Percentiles rank a stretch among this genome's conserved stretches.
Evolutionary conservation across 306 rosid genomes (phyloP).

Genomic region (Gleditsia sinensis): DNA sequence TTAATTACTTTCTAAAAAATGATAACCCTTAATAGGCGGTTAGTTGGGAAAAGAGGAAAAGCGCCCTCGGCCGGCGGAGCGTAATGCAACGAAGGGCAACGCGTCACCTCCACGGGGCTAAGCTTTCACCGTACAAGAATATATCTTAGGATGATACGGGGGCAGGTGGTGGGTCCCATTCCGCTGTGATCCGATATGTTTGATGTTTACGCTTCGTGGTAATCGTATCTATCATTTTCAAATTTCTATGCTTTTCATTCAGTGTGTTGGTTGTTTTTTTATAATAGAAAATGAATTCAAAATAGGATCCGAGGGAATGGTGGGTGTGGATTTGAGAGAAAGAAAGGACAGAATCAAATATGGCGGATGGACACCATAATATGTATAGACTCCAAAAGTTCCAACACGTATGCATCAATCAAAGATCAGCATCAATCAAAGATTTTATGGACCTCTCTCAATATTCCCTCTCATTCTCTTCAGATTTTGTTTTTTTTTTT

Average conservation of each 20-base stretch:
- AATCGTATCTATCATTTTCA: neutral
- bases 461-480: too few relatives aligned
- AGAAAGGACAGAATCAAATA: neutral
- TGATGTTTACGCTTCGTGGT: neutral
- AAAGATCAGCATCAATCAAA: too few relatives aligned
- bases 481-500: too few relatives aligned
- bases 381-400: too few relatives aligned
- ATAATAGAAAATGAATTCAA: too few relatives aligned
- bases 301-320: neutral
- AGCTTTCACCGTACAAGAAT: slow-evolving; percentile 12
- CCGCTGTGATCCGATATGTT: neutral
- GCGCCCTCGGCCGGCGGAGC: slow-evolving; percentile 16
- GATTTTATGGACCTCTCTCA: too few relatives aligned
- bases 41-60: neutral
- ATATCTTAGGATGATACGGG: slow-evolving; percentile 35
- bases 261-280: too few relatives aligned
- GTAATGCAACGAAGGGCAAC: neutral
- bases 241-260: too few relatives aligned
- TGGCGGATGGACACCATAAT: neutral
- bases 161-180: neutral
- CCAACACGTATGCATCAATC: too few relatives aligned
- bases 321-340: neutral
- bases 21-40: too few relatives aligned
- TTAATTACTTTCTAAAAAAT: too few relatives aligned
- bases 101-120: neutral